Base-by-base conservation (phyloP, 371 early-diverging fungal species). In the Mucor plumbeus region DNA sequence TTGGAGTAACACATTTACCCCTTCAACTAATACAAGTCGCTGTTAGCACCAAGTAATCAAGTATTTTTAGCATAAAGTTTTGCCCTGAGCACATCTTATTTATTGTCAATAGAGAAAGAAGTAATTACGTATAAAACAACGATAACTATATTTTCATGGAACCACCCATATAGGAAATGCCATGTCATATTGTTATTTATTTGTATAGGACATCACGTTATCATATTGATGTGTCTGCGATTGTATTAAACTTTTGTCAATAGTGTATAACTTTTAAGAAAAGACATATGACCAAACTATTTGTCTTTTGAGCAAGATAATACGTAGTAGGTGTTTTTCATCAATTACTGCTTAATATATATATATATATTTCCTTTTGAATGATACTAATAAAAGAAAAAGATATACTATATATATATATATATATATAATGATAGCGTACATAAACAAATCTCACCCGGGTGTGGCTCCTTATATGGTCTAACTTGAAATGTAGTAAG, bases 41-140 rank as follows among this genome's bases (percentile, higher is more conserved):
- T n/a, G 17, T 44, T 44, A 5, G 44, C 44, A 44, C 44, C 10
- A 7, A 38, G 1, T 17, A 3, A 26, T 6, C 9, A 31, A 33
- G 54, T 55, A 55, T 55, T 55, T 55, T 34, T 55, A 55, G 55
- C n/a, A 34, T 55, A 55, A 55, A 33, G 55, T 55, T 55, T 35
- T 55, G 55, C 55, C 55, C 55, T 55, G 55, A 55, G 55, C 55
- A 55, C 55, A 34, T 4, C 9, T 55, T 34, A n/a, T 55, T 34
- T 34, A 35, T 31, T 55, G 33, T 55, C 55, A 55, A 34, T 14
- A 55, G 33, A 31, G 34, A 33, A 55, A 55, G 55, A 13, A 53
- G 21, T 19, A 19, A 19, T 7, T 21, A 34, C 0, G 2, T 55
- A 15, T 26, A 15, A 21, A 55, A 15, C 15, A 21, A n/a, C 55